Percentiles rank a stretch among this genome's conserved stretches.
Evolutionary conservation across 768 basidiomycete genomes (phyloP).

Genomic region (Phaeotremella fagi): DNA sequence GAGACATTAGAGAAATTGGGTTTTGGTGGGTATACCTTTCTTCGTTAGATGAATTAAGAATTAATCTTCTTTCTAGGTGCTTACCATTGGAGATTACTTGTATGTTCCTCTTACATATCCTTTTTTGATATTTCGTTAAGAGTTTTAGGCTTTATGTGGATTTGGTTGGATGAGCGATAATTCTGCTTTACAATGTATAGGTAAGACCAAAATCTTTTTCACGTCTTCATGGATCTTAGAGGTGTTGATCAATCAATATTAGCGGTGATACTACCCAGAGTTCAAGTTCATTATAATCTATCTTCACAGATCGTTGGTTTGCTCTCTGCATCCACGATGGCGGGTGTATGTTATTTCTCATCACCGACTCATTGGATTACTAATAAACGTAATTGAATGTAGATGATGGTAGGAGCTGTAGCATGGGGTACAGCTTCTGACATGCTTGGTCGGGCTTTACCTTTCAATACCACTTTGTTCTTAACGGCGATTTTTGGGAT

Average conservation of each 20-base stretch:
- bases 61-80: constrained; percentile 16
- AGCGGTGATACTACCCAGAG: constrained; percentile 91
- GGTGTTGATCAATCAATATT: too few species aligned
- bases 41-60: neutral
- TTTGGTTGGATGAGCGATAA: constrained; percentile 49
- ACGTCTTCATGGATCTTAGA: too few species aligned
- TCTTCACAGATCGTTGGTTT: constrained; percentile 68
- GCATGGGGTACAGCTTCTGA: constrained; percentile 89
- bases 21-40: constrained; percentile 29
- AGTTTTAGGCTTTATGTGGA: constrained; percentile 38
- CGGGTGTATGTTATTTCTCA: constrained; percentile 25
- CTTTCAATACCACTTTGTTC: constrained; percentile 88
- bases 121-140: too few species aligned
- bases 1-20: constrained; percentile 43
- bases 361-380: neutral
- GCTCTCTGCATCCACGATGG: constrained; percentile 67
- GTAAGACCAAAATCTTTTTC: too few species aligned
- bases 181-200: constrained; percentile 42
- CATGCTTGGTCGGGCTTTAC: constrained; percentile 75
- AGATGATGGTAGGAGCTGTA: constrained; percentile 95
- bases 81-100: constrained; percentile 46
- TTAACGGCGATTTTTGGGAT: constrained; percentile 86
- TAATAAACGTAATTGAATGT: constrained; percentile 58
- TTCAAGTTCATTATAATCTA: constrained; percentile 83
- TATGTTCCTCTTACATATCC: too few species aligned